Percentiles rank a stretch among this genome's conserved stretches.
Evolutionary conservation across 139 green algal genomes (phyloP).

Genomic region (Chlamydomonas sp.): DNA sequence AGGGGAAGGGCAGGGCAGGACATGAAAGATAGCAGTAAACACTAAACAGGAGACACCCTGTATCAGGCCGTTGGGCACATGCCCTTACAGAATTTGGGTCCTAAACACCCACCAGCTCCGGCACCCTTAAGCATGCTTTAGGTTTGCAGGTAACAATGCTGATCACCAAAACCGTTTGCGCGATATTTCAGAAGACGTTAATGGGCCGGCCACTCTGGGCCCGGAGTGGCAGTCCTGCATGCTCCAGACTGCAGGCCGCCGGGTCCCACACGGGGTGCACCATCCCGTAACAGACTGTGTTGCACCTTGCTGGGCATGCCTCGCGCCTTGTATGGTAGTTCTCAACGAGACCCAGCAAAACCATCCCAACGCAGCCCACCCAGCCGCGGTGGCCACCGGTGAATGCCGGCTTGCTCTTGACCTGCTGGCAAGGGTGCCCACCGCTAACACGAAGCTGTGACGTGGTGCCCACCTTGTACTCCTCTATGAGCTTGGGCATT

Average conservation of each 20-base stretch:
- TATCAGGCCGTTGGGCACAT: neutral
- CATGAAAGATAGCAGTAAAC: neutral
- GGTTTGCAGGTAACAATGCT: no score
- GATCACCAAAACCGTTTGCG: no score
- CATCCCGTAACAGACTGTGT: no score
- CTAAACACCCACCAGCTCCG: neutral
- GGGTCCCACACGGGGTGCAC: no score
- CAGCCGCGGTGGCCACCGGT: neutral
- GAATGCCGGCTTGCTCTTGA: neutral
- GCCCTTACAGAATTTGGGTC: neutral
- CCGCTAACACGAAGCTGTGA: neutral
- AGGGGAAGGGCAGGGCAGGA: neutral
- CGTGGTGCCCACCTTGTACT: constrained; percentile 9
- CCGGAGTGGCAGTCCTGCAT: no score
- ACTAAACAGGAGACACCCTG: no score
- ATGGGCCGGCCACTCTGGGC: no score
- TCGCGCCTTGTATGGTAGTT: neutral
- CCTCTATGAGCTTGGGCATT: constrained; percentile 16
- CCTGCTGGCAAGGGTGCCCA: no score
- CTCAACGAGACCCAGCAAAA: neutral
- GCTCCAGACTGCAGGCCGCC: no score
- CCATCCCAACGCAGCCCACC: neutral
- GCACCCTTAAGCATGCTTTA: no score
- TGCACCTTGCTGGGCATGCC: no score
- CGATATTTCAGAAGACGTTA: no score